These are phyloP conservation scores for Primulina eburnea DNA, from an alignment of 257 asterid genomes.

Conservation along the genomic window DNA sequence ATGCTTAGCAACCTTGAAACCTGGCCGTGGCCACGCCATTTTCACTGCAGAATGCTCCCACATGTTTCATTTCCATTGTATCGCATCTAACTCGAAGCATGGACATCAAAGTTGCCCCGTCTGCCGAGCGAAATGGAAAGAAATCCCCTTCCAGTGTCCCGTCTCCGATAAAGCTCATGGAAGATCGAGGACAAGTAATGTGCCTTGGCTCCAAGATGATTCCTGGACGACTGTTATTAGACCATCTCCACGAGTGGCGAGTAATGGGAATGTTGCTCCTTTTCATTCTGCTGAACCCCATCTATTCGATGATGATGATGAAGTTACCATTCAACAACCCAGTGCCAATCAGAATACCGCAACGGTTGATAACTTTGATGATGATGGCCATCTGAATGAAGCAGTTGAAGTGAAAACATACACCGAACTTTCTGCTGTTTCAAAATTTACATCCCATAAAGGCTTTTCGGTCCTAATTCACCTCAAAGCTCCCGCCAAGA, in stretches of 20 bases:
- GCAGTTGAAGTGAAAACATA: conserved; percentile 47
- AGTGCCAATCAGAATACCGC: conserved; percentile 19
- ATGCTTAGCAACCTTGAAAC: conserved; percentile 67
- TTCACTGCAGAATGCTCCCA: conserved; percentile 97
- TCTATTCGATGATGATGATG: conserved; percentile 75
- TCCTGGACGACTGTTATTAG: conserved; percentile 37
- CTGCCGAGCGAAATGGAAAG: conserved; percentile 92
- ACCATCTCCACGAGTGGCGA: conserved; percentile 45
- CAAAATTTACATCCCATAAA: conserved; percentile 38
- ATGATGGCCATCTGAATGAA: conserved; percentile 25
- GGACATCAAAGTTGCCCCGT: conserved; percentile 81
- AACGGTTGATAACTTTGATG: conserved; percentile 21
- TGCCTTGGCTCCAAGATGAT: conserved; percentile 44
- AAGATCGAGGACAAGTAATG: conserved; percentile 37
- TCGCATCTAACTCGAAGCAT: conserved; percentile 75
- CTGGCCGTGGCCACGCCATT: conserved; percentile 84
- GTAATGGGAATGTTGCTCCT: conserved; percentile 26
- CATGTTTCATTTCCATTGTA: conserved; percentile 84
- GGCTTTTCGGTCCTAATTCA: conserved; percentile 64
- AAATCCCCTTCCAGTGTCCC: conserved; percentile 65
- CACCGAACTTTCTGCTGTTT: conserved; percentile 67
- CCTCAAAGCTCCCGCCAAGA: conserved; percentile 64
- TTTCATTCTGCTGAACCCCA: conserved; percentile 47
- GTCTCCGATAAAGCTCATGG: conserved; percentile 31
- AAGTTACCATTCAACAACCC: conserved; percentile 34